Evolutionary conservation across 495 filamentous ascomycete genomes (phyloP), one percentile per base, ranked within the genome.

Genomic region (Penicillium samsonianum): DNA sequence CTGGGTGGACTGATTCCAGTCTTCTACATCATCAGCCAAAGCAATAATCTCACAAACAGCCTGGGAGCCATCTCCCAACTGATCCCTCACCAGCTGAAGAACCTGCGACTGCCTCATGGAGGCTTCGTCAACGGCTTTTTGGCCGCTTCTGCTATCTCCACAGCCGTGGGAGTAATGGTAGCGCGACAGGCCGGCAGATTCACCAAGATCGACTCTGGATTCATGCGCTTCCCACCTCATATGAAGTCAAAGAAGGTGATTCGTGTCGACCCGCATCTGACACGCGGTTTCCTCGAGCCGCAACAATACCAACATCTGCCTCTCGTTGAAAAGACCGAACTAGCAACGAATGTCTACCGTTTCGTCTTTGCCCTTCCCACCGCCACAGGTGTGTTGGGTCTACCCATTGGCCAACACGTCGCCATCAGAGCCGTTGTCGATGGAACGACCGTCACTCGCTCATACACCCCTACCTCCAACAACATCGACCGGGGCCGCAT

Each of bases 371-470:
- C 70, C 30, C 73, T 84, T 3, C 82, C 82, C 8, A 62, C 59
- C 7, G 19, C 63, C 10, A 56, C 65, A 6, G 64, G 67, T 16
- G 69, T 79, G 0, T 69, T 84, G 2, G 80, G 82, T 26, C 72
- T 83, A 1, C 82, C 80, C 1, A 80, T 75, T 19, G 79, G 80
- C 4, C 79, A 83, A 58, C 79, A 83, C 58, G 72, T 83, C 23
- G 76, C 76, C n/a, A 80, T 83, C 57, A 69, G 68, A 33, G 74
- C 78, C 4, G 61, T 50, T 7, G 62, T 82, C n/a, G 61, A 81
- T 53, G 79, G 75, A 11, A 62, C 71, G 26, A 41, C 65, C 6
- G 72, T 82, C 9, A 70, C 72, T 4, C 63, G 80, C 28, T 79
- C 77, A 0, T 83, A 83, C 64, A 83, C 79, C 2, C 80, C 80